Percentiles rank a stretch among this genome's conserved stretches.
phyloP scores from a whole-genome alignment of 331 rosid species.

The Arachis monticola region DNA sequence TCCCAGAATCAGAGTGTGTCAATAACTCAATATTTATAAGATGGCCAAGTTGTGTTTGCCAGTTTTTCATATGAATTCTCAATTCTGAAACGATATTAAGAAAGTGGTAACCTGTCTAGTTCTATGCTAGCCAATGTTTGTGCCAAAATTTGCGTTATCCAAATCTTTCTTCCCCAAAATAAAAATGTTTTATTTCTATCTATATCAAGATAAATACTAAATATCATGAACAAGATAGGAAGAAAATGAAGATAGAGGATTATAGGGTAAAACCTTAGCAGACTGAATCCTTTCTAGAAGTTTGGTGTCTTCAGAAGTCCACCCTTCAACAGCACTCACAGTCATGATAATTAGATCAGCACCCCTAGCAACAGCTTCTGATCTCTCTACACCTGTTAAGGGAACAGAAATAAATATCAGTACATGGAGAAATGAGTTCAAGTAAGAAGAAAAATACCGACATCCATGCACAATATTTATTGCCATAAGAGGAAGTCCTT shows the following conservation, averaged over 20 bases:
- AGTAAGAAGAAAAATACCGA: constrained; percentile 5
- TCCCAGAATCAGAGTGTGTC: too few species aligned
- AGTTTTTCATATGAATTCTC: constrained; percentile 2
- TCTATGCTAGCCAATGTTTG: constrained; percentile 11
- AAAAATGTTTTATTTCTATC: not conserved
- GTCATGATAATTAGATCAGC: constrained; percentile 92
- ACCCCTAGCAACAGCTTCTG: constrained; percentile 91
- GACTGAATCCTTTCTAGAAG: constrained; percentile 79
- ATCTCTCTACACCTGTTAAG: constrained; percentile 88
- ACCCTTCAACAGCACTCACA: constrained; percentile 85
- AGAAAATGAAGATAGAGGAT: constrained; percentile 14
- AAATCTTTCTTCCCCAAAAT: constrained; percentile 20
- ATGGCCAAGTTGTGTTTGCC: not conserved
- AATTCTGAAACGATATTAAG: not conserved
- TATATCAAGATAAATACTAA: constrained; percentile 26
- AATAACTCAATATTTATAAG: constrained; percentile 2
- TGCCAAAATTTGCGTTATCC: constrained; percentile 1
- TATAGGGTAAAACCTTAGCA: constrained; percentile 56
- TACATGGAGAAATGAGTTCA: constrained; percentile 19
- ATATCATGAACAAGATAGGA: constrained; percentile 30
- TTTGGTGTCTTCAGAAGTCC: constrained; percentile 83
- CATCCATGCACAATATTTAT: constrained; percentile 1
- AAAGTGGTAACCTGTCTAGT: constrained; percentile 8
- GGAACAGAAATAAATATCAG: constrained; percentile 32
- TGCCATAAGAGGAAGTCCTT: not conserved